Base-by-base conservation (phyloP, 345 rosid species). In the Gossypium sturtianum region DNA sequence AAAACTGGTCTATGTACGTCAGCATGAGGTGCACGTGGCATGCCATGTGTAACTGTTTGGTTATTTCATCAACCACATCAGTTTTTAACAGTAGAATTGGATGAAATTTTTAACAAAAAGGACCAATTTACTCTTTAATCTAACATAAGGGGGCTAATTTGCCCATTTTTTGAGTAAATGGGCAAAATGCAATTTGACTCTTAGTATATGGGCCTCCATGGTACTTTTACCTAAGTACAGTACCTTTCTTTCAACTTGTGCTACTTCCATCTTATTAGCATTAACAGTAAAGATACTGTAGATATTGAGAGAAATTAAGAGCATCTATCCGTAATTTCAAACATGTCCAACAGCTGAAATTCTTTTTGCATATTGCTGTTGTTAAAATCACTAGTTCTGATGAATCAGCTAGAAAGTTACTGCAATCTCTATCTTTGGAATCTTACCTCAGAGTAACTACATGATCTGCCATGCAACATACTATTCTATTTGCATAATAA, bases 401-500 rank as follows among this genome's bases (percentile, higher is more conserved):
- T 45, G 98, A 92, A 82, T 93, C 92, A 9, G n/a, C 70, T 7
- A 3, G 70, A 27, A 20, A 23, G 58, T 66, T 67, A 15, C 22
- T 49, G 2, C 44, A 49, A 51, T 25, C 45, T 27, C 20, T 69
- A 23, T 25, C 0, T 41, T 27, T 15, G 34, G 65, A 27, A 8
- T 29, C 19, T 9, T 17, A 22, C 56, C 71, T 67, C 41, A 67
- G 13, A 47, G 27, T 13, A 47, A 67, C 63, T 52, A 12, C 12
- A 70, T 75, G 70, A 72, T 69, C 12, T 70, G 51, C 75, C 80
- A 38, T 59, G 58, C 41, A 64, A 27, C 44, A 23, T 43, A 38
- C 73, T 48, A 19, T 23, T 59, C 54, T 3, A 41, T 74, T 71
- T 45, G 71, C 38, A 47, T 22, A 15, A 38, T 25, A 45, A 17